A percentile compares a stretch with the other conserved stretches of the same genome.
These are phyloP conservation scores for Linnemannia zychae DNA, from an alignment of 192 early-diverging fungal species.

Conservation along the genomic window DNA sequence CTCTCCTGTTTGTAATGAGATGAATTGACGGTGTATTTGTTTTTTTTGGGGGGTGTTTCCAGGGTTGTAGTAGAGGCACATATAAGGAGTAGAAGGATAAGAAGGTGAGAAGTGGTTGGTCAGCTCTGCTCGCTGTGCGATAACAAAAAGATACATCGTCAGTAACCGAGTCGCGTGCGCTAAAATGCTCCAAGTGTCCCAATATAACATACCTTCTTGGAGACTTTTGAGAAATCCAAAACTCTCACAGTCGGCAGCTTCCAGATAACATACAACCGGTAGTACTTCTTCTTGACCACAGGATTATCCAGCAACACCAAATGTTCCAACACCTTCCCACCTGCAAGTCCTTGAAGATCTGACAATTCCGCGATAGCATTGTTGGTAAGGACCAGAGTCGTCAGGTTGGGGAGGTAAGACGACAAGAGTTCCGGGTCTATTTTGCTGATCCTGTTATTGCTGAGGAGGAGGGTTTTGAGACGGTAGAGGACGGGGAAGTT, in stretches of 20 bases:
- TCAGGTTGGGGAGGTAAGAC: conserved; percentile 80
- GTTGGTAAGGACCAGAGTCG: conserved; percentile 87
- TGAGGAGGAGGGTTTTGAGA: conserved; percentile 79
- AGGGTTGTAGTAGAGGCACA: not conserved
- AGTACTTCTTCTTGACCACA: conserved; percentile 84
- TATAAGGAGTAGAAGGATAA: not conserved
- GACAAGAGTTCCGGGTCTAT: conserved; percentile 76
- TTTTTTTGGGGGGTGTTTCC: not conserved
- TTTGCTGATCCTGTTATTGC: conserved; percentile 90
- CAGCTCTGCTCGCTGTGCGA: not conserved
- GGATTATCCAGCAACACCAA: conserved; percentile 93
- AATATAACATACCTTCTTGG: conserved; percentile 73
- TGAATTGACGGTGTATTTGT: not conserved
- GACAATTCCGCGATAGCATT: conserved; percentile 88
- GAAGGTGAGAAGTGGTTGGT: conserved; percentile 3
- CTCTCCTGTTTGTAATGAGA: conserved; percentile 74
- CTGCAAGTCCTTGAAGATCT: conserved; percentile 83
- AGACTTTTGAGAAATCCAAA: conserved; percentile 88
- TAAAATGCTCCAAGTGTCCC: no score
- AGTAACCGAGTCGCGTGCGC: no score
- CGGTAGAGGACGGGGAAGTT: conserved; percentile 90
- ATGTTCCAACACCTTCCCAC: conserved; percentile 61
- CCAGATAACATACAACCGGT: conserved; percentile 88
- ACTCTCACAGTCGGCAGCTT: conserved; percentile 82
- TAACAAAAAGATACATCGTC: not conserved